phyloP scores from a whole-genome alignment of 2,329 filamentous ascomycete genomes.

The Colletotrichum euphorbiae region DNA sequence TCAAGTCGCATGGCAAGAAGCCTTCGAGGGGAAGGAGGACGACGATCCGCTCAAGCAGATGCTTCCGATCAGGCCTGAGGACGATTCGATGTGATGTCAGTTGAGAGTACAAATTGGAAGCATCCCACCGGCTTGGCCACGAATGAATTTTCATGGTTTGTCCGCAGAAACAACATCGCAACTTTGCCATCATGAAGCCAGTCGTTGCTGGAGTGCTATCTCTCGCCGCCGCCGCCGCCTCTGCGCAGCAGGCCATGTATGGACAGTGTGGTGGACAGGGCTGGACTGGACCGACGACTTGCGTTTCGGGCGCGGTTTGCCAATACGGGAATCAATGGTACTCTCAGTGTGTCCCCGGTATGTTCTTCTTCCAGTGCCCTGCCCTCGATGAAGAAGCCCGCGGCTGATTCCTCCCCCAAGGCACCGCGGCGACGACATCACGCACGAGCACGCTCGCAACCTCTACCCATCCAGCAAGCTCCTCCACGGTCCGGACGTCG shows the following conservation, averaged over 20 bases:
- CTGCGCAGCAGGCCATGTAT: conserved; percentile 41
- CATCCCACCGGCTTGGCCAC: conserved; percentile 18
- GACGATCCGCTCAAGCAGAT: conserved; percentile 23
- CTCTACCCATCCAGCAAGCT: conserved; percentile 27
- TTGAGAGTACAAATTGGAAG: conserved; percentile 18
- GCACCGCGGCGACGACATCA: conserved; percentile 35
- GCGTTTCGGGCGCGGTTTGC: conserved; percentile 53
- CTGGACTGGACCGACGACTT: conserved; percentile 58
- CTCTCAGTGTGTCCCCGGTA: conserved; percentile 50
- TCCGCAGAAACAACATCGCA: background rate
- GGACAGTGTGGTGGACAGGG: conserved; percentile 58
- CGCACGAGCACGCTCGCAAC: conserved; percentile 31
- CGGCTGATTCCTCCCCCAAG: background rate
- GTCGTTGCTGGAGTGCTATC: conserved; percentile 22
- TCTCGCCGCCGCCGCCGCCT: conserved; percentile 30
- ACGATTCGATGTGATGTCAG: no score
- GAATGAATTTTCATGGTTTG: background rate
- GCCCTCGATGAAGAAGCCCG: no score
- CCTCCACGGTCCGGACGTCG: conserved; percentile 31
- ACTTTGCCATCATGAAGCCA: conserved; percentile 31
- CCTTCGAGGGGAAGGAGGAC: conserved; percentile 28
- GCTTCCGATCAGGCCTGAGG: background rate
- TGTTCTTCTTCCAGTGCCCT: conserved; percentile 36
- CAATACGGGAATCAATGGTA: conserved; percentile 51
- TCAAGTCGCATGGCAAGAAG: background rate